These are phyloP conservation scores for Solidago caesia DNA, from an alignment of 129 eudicot genomes.

Conservation along the genomic window DNA sequence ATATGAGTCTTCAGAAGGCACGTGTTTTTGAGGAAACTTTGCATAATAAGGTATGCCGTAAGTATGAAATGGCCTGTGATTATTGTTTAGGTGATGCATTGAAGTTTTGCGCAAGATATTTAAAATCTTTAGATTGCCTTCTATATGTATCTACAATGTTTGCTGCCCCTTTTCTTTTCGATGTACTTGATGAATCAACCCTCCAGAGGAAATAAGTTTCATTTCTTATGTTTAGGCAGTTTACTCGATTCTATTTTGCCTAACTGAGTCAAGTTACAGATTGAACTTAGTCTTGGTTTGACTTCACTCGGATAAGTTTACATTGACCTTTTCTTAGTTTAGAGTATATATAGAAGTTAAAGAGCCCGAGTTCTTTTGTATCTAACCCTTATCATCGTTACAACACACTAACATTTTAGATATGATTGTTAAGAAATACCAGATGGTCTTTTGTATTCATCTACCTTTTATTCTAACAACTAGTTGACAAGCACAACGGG, in stretches of 20 bases:
- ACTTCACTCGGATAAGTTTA: neutral
- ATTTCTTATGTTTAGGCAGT: slow-evolving; percentile 8
- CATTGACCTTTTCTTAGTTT: neutral
- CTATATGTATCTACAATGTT: neutral
- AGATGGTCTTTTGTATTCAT: slow-evolving; percentile 7
- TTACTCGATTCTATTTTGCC: neutral
- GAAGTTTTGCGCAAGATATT: neutral
- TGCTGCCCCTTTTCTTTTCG: neutral
- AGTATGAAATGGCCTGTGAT: neutral
- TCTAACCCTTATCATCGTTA: neutral
- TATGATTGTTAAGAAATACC: neutral
- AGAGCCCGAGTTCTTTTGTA: neutral
- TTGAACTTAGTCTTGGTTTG: neutral
- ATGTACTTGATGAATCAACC: slow-evolving; percentile 1
- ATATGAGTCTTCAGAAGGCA: slow-evolving; percentile 97
- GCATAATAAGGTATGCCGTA: slow-evolving; percentile 46
- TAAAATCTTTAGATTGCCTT: neutral
- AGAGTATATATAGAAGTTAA: neutral
- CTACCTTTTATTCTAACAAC: neutral
- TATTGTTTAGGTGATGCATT: slow-evolving; percentile 6
- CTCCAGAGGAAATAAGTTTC: neutral
- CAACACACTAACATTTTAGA: neutral
- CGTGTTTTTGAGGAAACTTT: slow-evolving; percentile 62
- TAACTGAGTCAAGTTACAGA: neutral
- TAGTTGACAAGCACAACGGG: too few species aligned